Percentiles rank a stretch among this genome's conserved stretches.
Evolutionary conservation across 345 rosid species (phyloP).

Genomic region (Rhizophora mangle): DNA sequence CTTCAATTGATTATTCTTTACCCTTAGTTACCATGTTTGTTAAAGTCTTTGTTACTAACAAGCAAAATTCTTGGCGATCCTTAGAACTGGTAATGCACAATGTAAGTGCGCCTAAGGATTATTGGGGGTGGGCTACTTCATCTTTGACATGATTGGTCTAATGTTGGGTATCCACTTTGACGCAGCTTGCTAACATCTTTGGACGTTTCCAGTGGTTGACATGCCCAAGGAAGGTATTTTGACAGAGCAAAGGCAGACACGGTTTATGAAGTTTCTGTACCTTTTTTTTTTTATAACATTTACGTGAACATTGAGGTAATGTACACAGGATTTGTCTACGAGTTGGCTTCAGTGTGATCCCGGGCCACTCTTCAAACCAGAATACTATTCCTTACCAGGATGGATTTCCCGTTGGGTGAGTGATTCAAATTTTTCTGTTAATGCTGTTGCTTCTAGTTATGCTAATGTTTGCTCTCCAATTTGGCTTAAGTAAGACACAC

Average conservation of each 20-base stretch:
- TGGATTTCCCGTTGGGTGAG: conserved; percentile 64
- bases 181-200: conserved; percentile 82
- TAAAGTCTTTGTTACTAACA: neutral
- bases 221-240: conserved; percentile 79
- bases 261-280: neutral
- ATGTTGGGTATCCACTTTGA: conserved; percentile 13
- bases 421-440: conserved; percentile 73
- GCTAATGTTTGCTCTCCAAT: too few relatives aligned
- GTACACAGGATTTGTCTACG: conserved; percentile 81
- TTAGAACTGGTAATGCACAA: neutral
- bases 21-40: neutral
- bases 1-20: neutral
- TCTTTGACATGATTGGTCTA: neutral
- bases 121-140: neutral
- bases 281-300: conserved; percentile 7
- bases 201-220: conserved; percentile 91
- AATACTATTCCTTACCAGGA: conserved; percentile 48
- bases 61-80: neutral
- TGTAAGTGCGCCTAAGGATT: too few relatives aligned
- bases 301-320: neutral
- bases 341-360: conserved; percentile 96
- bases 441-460: neutral
- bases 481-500: too few relatives aligned
- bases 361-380: conserved; percentile 82
- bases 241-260: neutral